Evolutionary conservation across 257 asterid genomes (phyloP).

Genomic region (Solanum corneliomulleri): DNA sequence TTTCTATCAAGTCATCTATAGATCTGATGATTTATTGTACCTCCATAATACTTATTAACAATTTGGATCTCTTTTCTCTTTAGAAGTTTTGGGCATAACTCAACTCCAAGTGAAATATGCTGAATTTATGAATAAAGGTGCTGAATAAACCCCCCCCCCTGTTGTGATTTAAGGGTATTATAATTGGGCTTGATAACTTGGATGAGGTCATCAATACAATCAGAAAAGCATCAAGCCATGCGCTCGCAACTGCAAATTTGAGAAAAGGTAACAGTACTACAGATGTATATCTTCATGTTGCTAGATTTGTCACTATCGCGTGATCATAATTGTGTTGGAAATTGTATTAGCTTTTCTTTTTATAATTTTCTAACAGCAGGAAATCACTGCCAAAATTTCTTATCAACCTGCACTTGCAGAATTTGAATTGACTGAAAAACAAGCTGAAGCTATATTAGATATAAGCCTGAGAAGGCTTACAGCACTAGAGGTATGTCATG

Average conservation of each 20-base stretch:
- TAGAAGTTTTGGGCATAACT: background rate
- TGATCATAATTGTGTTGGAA: background rate
- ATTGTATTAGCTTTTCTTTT: background rate
- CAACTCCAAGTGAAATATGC: background rate
- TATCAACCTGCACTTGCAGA: constrained; percentile 33
- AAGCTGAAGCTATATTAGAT: constrained; percentile 92
- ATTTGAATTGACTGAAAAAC: constrained; percentile 76
- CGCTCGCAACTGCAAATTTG: constrained; percentile 48
- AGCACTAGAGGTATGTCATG: constrained; percentile 63
- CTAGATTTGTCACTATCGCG: background rate
- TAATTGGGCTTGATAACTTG: constrained; percentile 78
- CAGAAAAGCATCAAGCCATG: constrained; percentile 68
- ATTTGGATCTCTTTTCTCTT: background rate
- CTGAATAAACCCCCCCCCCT: background rate
- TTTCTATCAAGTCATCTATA: background rate
- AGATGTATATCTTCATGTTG: background rate
- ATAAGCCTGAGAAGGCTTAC: constrained; percentile 91
- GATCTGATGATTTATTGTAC: background rate
- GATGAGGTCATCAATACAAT: constrained; percentile 61
- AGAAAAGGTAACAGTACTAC: constrained; percentile 42
- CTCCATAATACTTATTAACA: background rate
- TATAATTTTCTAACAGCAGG: background rate
- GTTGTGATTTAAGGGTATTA: constrained; percentile 52
- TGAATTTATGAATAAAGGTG: background rate
- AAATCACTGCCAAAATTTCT: background rate